Evolutionary conservation across 352 stramenopile species (phyloP), one percentile per base, ranked within the genome.

Genomic region (Hyaloperonospora arabidopsidis): DNA sequence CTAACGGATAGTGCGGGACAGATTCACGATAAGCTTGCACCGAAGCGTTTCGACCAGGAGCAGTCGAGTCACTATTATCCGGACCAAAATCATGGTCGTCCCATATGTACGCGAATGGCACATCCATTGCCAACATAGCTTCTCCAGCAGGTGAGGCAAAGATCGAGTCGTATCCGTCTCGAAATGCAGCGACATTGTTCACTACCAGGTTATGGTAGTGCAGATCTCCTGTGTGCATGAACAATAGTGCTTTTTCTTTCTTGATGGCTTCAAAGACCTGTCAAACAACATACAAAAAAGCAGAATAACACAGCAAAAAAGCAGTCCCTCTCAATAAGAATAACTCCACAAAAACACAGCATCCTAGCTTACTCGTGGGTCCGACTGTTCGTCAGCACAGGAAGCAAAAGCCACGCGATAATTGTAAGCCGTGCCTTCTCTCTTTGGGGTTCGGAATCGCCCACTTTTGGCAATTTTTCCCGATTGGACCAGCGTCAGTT

Each of bases 41-140:
- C 7, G 86, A 87, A 0, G 82, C 78, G 17, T 87, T 73, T 7
- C 81, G 69, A 25, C 80, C 83, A 1, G 70, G 76, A 25, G 83
- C 80, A 14, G 72, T 90, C 48, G 76, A 76, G 59, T 96, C 79
- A 21, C 82, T 93, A 53, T 96, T 95, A 68, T 96, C 84, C 25
- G 82, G 84, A 23, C 85, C 86, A 54, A 83, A 96, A 59, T 96
- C 86, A 63, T 96, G 86, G 67, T 96, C 86, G 57, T 93, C 82
- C 79, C 82, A 96, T 84, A 94, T 95, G 61, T 95, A 94, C 14
- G 70, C 80, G 49, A 95, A 86, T 2, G 86, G 85, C 7, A 95
- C 49, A 38, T 92, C 68, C 80, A 92, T 92, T 11, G 49, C 73
- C n/a, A 90, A 54, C 81, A 94, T 89, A 13, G 77, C 76, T 38